Conservation (phyloP, 164 flowering plant genomes). For the Houttuynia cordata region DNA sequence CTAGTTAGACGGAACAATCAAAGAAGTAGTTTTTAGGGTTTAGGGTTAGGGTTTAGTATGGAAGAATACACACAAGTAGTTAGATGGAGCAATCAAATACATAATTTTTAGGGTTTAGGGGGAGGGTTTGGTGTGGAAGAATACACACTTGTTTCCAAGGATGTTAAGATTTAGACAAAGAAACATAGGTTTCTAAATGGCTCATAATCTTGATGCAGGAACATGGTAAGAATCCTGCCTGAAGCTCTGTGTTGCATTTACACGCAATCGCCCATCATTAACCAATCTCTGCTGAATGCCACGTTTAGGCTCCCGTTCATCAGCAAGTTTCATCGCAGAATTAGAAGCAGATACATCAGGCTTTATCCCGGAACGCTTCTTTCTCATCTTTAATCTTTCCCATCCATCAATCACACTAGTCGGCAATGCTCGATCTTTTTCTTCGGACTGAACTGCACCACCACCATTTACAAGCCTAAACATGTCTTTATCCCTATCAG, state of each 20-base stretch:
- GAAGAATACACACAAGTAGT: too few relatives aligned
- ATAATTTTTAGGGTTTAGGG: too few relatives aligned
- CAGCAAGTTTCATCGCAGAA: constrained; percentile 37
- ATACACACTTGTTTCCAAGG: too few relatives aligned
- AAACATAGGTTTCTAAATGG: too few relatives aligned
- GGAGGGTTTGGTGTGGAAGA: too few relatives aligned
- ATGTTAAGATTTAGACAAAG: too few relatives aligned
- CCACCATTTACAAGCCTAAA: constrained; percentile 37
- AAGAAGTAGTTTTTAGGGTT: too few relatives aligned
- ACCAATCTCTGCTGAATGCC: constrained; percentile 31
- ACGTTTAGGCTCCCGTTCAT: constrained; percentile 51
- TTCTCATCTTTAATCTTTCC: constrained; percentile 86
- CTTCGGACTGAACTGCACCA: constrained; percentile 27
- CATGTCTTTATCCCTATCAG: constrained; percentile 52
- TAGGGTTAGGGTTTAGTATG: too few relatives aligned
- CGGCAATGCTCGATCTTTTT: constrained; percentile 43
- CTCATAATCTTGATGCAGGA: not conserved
- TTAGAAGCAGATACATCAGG: constrained; percentile 37
- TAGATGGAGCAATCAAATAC: too few relatives aligned
- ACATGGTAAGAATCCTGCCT: constrained; percentile 23
- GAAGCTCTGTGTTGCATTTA: constrained; percentile 36
- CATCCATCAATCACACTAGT: constrained; percentile 50
- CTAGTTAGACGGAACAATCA: too few relatives aligned
- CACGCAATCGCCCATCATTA: constrained; percentile 37
- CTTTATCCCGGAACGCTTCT: constrained; percentile 72